Evolutionary conservation across 176 grass and related monocot genomes (phyloP).

Genomic region (Secale cereale): DNA sequence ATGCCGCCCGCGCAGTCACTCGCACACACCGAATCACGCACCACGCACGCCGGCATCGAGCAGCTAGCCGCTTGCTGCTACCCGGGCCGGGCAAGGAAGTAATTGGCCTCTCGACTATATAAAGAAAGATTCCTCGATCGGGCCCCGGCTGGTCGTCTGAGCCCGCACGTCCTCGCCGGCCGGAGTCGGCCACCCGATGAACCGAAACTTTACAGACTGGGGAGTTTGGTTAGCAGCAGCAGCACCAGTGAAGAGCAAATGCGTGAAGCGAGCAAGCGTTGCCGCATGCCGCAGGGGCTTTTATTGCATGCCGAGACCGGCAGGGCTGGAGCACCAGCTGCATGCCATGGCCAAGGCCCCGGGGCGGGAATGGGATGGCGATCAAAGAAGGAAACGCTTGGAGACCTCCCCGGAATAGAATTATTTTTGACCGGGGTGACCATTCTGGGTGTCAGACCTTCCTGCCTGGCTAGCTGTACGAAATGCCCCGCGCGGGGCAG

Average conservation of each 20-base stretch:
- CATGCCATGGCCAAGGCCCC: not conserved
- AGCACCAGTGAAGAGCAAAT: not conserved
- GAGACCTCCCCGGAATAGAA: not conserved
- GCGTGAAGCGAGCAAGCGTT: not conserved
- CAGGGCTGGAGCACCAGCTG: not conserved
- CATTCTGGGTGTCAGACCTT: slow-evolving; percentile 25
- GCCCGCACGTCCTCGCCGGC: not conserved
- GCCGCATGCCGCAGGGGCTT: not conserved
- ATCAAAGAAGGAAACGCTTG: not conserved
- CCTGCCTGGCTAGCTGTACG: not conserved
- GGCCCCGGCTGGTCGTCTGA: not conserved
- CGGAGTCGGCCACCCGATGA: not conserved
- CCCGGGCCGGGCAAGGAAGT: not conserved
- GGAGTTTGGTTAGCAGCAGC: not conserved
- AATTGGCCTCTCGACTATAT: not conserved
- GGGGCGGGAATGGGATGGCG: not conserved
- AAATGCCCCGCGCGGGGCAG: slow-evolving; percentile 23
- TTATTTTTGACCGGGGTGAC: not conserved
- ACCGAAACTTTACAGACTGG: not conserved
- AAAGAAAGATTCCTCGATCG: slow-evolving; percentile 35
- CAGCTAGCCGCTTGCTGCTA: no score
- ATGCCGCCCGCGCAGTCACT: slow-evolving; percentile 16
- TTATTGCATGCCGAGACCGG: slow-evolving; percentile 9
- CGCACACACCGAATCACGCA: not conserved
- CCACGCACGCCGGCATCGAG: not conserved